phyloP scores from a whole-genome alignment of 1,139 yeast species.

The Hansenula lynferdii region DNA sequence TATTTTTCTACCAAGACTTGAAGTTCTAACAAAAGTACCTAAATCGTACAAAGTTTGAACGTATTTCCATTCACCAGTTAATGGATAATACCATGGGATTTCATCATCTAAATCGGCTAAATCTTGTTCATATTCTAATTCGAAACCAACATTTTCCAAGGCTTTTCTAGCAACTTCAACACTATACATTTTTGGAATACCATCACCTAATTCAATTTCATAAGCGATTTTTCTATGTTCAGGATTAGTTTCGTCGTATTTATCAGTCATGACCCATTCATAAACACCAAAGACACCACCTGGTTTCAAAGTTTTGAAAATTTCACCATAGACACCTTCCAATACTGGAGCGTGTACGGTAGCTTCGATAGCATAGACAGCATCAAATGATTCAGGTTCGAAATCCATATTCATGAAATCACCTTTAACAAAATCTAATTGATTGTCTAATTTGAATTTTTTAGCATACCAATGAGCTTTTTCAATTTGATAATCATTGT shows the following conservation, averaged over 20 bases:
- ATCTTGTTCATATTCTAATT: slow-evolving; percentile 69
- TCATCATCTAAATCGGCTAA: slow-evolving; percentile 80
- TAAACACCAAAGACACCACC: slow-evolving; percentile 98
- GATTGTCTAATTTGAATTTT: slow-evolving; percentile 58
- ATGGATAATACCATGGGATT: slow-evolving; percentile 97
- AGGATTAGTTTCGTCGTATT: slow-evolving; percentile 78
- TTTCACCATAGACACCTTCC: slow-evolving; percentile 94
- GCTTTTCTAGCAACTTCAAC: slow-evolving; percentile 86
- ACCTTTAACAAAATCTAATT: slow-evolving; percentile 87
- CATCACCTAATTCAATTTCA: slow-evolving; percentile 98
- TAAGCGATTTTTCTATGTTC: slow-evolving; percentile 94
- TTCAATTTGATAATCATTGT: slow-evolving; percentile 95
- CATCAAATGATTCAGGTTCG: slow-evolving; percentile 84
- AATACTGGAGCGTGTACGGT: slow-evolving; percentile 97
- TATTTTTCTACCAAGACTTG: slow-evolving; percentile 75
- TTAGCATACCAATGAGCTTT: slow-evolving; percentile 84
- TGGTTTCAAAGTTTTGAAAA: slow-evolving; percentile 92
- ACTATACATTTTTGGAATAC: slow-evolving; percentile 95
- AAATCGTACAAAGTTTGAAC: slow-evolving; percentile 76
- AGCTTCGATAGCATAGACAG: slow-evolving; percentile 98
- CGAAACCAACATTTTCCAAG: slow-evolving; percentile 82
- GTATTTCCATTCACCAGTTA: slow-evolving; percentile 89
- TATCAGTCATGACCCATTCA: slow-evolving; percentile 99
- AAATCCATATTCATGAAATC: slow-evolving; percentile 99
- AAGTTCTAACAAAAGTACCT: slow-evolving; percentile 85